Percentiles rank a stretch among this genome's conserved stretches.
Conservation (phyloP, 768 basidiomycete genomes). For the Kwoniella dendrophila region DNA sequence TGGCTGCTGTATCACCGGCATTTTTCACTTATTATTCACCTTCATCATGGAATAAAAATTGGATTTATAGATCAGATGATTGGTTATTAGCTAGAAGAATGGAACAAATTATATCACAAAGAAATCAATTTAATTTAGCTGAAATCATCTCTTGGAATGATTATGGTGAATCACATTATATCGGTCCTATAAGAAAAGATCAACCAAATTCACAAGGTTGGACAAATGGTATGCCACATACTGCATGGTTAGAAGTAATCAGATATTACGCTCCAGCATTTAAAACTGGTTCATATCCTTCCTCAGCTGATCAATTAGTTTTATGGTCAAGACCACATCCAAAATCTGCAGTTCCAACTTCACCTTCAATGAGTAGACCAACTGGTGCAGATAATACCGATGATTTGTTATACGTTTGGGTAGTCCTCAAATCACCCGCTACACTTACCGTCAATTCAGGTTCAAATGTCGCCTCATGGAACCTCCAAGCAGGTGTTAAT, state of each 20-base stretch:
- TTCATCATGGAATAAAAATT: conserved; percentile 54
- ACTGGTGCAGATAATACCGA: conserved; percentile 38
- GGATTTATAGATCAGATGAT: conserved; percentile 56
- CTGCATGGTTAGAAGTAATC: conserved; percentile 41
- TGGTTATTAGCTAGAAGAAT: conserved; percentile 55
- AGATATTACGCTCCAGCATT: conserved; percentile 51
- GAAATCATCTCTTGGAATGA: conserved; percentile 58
- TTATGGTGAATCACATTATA: conserved; percentile 53
- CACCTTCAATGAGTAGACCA: conserved; percentile 39
- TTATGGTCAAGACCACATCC: conserved; percentile 54
- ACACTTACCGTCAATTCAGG: conserved; percentile 41
- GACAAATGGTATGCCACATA: conserved; percentile 52
- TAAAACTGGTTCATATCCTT: conserved; percentile 53
- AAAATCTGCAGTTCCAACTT: conserved; percentile 37
- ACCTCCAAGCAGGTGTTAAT: conserved; percentile 35
- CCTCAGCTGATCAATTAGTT: conserved; percentile 43
- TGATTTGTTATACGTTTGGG: conserved; percentile 51
- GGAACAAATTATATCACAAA: conserved; percentile 53
- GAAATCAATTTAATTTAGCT: conserved; percentile 52
- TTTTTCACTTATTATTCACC: conserved; percentile 57
- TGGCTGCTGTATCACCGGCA: conserved; percentile 53
- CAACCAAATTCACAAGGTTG: conserved; percentile 51
- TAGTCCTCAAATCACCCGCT: conserved; percentile 34
- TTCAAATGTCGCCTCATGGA: conserved; percentile 31
- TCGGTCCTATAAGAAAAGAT: conserved; percentile 49